These are phyloP conservation scores for Alternaria gaisen DNA, from an alignment of 2,329 filamentous ascomycete genomes.

Conservation along the genomic window DNA sequence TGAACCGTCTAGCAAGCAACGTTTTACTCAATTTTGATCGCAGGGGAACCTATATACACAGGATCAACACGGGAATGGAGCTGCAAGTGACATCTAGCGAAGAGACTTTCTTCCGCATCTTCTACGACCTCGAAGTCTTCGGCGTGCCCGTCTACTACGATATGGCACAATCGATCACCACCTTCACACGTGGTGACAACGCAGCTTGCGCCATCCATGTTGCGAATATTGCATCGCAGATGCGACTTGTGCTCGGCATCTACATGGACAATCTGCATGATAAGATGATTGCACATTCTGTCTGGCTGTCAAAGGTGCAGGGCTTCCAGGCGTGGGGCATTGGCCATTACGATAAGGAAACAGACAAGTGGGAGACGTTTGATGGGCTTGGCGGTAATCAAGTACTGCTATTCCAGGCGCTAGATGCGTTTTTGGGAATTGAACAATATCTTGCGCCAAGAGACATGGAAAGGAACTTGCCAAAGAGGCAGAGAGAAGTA, in stretches of 20 bases:
- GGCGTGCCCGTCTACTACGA: too few species aligned
- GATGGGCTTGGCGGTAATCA: constrained; percentile 13
- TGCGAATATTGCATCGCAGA: constrained; percentile 4
- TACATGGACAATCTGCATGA: constrained; percentile 12
- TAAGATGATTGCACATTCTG: constrained; percentile 3
- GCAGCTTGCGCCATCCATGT: not conserved
- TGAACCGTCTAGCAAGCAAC: too few species aligned
- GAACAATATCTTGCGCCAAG: constrained; percentile 8
- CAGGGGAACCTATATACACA: too few species aligned
- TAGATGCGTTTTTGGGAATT: constrained; percentile 15
- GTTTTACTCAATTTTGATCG: too few species aligned
- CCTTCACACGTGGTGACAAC: too few species aligned
- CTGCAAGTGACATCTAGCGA: too few species aligned
- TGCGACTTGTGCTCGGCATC: not conserved
- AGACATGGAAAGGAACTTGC: constrained; percentile 6
- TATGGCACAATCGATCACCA: too few species aligned
- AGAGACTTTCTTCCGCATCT: too few species aligned
- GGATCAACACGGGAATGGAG: too few species aligned
- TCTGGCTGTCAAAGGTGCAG: constrained; percentile 11
- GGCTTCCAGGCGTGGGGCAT: constrained; percentile 13
- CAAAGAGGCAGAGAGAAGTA: constrained; percentile 7
- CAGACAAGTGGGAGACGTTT: constrained; percentile 2
- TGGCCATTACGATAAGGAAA: not conserved
- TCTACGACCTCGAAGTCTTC: too few species aligned
- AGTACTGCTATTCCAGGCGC: constrained; percentile 5